A percentile compares a stretch with the other conserved stretches of the same genome.
These are phyloP conservation scores for Aspergillus sp. DNA, from an alignment of 2,329 filamentous ascomycete genomes.

Conservation along the genomic window DNA sequence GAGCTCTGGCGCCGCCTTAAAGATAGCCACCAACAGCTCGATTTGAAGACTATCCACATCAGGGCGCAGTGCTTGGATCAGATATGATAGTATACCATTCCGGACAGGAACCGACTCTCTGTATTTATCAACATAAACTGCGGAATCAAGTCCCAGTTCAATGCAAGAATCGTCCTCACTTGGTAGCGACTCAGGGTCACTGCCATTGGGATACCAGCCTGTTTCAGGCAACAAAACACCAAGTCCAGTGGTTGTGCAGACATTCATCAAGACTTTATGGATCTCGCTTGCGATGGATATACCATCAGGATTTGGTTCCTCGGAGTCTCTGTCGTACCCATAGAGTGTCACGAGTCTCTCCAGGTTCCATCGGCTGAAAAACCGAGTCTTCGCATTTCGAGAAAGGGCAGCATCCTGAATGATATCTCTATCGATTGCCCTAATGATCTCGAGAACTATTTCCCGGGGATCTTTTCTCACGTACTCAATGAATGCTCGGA, in stretches of 20 bases:
- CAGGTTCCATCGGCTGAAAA: conserved; percentile 71
- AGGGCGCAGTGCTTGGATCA: conserved; percentile 73
- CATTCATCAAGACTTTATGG: conserved; percentile 68
- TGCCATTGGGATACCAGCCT: conserved; percentile 77
- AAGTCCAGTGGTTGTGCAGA: conserved; percentile 68
- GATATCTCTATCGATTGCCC: conserved; percentile 64
- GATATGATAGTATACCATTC: conserved; percentile 73
- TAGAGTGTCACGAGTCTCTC: conserved; percentile 69
- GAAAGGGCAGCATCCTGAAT: conserved; percentile 70
- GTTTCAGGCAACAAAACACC: conserved; percentile 72
- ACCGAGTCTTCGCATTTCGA: conserved; percentile 66
- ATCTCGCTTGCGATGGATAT: conserved; percentile 61
- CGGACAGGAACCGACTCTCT: conserved; percentile 65
- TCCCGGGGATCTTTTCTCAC: conserved; percentile 73
- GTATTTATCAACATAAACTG: conserved; percentile 66
- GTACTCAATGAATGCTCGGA: conserved; percentile 68
- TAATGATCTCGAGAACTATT: conserved; percentile 69
- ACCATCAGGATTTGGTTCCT: conserved; percentile 41
- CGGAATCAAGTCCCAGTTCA: conserved; percentile 63
- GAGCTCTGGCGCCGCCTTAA: conserved; percentile 76
- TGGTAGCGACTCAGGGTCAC: conserved; percentile 54
- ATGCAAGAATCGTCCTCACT: conserved; percentile 46
- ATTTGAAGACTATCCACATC: conserved; percentile 78
- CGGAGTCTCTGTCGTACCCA: conserved; percentile 43
- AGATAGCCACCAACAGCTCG: conserved; percentile 75